Conservation (phyloP, 345 rosid species). For the Bruguiera parviflora region DNA sequence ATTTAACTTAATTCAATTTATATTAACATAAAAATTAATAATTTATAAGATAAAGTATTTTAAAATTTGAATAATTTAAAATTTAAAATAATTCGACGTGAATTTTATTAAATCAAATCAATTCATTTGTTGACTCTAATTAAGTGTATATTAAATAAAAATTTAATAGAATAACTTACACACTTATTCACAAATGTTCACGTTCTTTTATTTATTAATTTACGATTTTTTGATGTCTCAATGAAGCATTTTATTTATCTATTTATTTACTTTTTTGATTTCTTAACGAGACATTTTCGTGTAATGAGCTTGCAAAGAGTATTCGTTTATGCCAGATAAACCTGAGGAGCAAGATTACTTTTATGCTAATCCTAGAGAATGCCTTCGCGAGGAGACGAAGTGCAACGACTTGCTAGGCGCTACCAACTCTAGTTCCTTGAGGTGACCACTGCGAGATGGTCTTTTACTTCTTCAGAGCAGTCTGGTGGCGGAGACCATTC, state of each 20-base stretch:
- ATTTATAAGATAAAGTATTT: too few species aligned
- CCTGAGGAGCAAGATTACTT: constrained; percentile 98
- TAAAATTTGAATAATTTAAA: too few species aligned
- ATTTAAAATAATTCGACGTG: too few species aligned
- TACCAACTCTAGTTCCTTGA: constrained; percentile 27
- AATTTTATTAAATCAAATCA: too few species aligned
- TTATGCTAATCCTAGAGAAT: constrained; percentile 90
- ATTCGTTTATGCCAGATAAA: constrained; percentile 64
- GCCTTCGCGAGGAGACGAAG: constrained; percentile 61
- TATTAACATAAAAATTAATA: too few species aligned
- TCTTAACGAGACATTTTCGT: constrained; percentile 54
- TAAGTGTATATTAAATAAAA: too few species aligned
- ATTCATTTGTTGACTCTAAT: too few species aligned
- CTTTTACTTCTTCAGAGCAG: not conserved
- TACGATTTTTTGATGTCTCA: not conserved
- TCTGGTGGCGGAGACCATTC: constrained; percentile 10
- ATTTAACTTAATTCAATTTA: too few species aligned
- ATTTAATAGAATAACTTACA: too few species aligned
- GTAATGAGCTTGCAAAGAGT: constrained; percentile 59
- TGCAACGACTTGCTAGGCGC: constrained; percentile 52
- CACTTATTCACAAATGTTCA: too few species aligned
- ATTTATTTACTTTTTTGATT: too few species aligned
- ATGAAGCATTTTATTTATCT: constrained; percentile 59
- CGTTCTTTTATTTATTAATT: too few species aligned
- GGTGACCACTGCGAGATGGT: constrained; percentile 13